Conservation (phyloP, 2,329 filamentous ascomycete genomes). For the Fusarium heterosporum region DNA sequence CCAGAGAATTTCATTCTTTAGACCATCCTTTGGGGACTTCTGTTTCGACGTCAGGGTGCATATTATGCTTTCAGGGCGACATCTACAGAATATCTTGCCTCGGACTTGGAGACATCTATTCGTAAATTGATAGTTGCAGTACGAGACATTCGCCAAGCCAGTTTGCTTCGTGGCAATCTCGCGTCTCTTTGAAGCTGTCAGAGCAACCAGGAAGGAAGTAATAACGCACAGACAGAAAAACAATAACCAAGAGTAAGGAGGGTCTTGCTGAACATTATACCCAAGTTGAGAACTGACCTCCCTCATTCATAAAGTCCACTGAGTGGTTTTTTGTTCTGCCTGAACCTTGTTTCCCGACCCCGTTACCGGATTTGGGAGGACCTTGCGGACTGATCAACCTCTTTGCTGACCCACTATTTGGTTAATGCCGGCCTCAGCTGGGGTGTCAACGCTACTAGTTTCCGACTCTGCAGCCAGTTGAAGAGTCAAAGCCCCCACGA, state of each 20-base stretch:
- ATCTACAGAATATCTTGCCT: conserved; percentile 4
- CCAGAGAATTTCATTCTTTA: background rate
- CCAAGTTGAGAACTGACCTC: conserved; percentile 29
- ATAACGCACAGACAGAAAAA: conserved; percentile 30
- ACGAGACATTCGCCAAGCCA: conserved; percentile 14
- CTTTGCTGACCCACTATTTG: conserved; percentile 33
- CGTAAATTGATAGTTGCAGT: background rate
- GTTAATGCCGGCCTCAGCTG: conserved; percentile 22
- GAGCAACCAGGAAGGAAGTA: conserved; percentile 13
- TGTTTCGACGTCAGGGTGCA: background rate
- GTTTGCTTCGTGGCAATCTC: conserved; percentile 20
- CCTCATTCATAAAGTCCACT: conserved; percentile 7
- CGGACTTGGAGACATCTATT: conserved; percentile 4
- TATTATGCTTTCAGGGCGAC: background rate
- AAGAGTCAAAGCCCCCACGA: conserved; percentile 3
- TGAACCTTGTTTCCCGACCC: conserved; percentile 38
- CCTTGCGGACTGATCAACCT: conserved; percentile 27
- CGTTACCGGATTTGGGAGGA: conserved; percentile 35
- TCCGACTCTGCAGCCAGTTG: conserved; percentile 11
- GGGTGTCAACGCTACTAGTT: conserved; percentile 31
- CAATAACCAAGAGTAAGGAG: conserved; percentile 19
- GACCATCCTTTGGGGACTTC: conserved; percentile 4
- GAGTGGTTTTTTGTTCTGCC: conserved; percentile 29
- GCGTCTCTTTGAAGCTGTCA: conserved; percentile 32
- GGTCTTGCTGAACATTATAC: conserved; percentile 12